Percentiles rank a stretch among this genome's conserved stretches.
Evolutionary conservation across 176 grass and related monocot genomes (phyloP).

Genomic region (Juncus effusus): DNA sequence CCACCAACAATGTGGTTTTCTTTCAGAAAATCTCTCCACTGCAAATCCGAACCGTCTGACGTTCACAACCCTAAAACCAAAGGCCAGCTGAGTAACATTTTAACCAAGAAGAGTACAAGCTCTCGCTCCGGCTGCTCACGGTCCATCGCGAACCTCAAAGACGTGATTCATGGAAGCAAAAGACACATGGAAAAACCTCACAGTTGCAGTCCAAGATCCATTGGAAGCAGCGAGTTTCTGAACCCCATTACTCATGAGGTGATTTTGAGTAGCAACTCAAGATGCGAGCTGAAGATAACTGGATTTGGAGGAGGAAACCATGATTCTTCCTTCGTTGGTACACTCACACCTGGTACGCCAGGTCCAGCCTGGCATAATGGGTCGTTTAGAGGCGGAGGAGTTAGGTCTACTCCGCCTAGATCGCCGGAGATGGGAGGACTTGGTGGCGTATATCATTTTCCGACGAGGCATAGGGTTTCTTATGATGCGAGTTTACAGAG

Average conservation of each 20-base stretch:
- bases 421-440: constrained; percentile 36
- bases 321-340: constrained; percentile 69
- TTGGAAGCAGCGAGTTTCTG: constrained; percentile 93
- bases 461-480: constrained; percentile 31
- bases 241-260: constrained; percentile 99
- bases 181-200: constrained; percentile 67
- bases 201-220: constrained; percentile 87
- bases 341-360: constrained; percentile 73
- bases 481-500: constrained; percentile 38
- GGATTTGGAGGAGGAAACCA: constrained; percentile 45
- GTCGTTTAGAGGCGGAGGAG: constrained; percentile 41
- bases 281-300: constrained; percentile 91
- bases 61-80: constrained; percentile 74
- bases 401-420: constrained; percentile 63
- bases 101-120: constrained; percentile 43
- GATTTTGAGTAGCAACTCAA: constrained; percentile 81
- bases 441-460: constrained; percentile 15
- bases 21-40: constrained; percentile 88
- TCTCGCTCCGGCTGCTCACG: constrained; percentile 73
- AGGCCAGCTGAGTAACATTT: background rate
- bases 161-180: constrained; percentile 99
- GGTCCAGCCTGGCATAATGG: constrained; percentile 63
- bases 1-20: constrained; percentile 82
- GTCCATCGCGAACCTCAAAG: constrained; percentile 86
- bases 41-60: constrained; percentile 76